A percentile compares a stretch with the other conserved stretches of the same genome.
phyloP scores from a whole-genome alignment of 1,284 basidiomycete genomes.

The Abortiporus biennis region DNA sequence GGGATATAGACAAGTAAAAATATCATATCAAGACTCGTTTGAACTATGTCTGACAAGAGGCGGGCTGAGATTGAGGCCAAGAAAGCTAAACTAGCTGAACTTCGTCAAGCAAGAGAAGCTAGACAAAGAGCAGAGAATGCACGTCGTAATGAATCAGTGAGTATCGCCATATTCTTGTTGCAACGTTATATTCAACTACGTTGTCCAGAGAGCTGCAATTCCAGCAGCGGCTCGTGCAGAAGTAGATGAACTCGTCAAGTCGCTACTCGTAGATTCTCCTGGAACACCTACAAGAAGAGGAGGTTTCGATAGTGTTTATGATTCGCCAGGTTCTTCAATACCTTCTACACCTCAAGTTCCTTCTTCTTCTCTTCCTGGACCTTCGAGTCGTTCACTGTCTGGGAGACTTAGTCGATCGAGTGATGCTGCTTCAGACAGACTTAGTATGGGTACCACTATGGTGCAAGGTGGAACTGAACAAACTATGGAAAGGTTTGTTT shows the following conservation, averaged over 20 bases:
- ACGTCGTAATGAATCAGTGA: constrained; percentile 38
- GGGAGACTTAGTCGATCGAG: constrained; percentile 63
- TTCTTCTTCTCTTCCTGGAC: constrained; percentile 35
- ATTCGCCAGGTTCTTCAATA: constrained; percentile 61
- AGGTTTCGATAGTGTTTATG: constrained; percentile 40
- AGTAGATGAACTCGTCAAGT: constrained; percentile 64
- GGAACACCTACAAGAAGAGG: constrained; percentile 19
- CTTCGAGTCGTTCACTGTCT: constrained; percentile 40
- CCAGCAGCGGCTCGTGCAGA: constrained; percentile 40
- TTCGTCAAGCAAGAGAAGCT: constrained; percentile 68
- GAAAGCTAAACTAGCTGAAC: constrained; percentile 80
- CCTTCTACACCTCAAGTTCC: constrained; percentile 64
- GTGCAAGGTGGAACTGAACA: constrained; percentile 54
- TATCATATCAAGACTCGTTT: too few species aligned
- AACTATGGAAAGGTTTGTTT: constrained; percentile 56
- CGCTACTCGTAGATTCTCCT: constrained; percentile 35
- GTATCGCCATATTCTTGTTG: constrained; percentile 9
- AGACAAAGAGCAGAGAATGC: constrained; percentile 50
- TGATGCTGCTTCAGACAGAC: constrained; percentile 48
- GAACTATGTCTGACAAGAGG: constrained; percentile 41
- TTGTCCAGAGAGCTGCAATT: constrained; percentile 17
- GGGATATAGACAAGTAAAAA: too few species aligned
- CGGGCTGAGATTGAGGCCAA: constrained; percentile 90
- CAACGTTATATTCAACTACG: constrained; percentile 5
- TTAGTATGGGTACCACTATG: constrained; percentile 40